These are phyloP conservation scores for Fusarium sororula DNA, from an alignment of 2,329 filamentous ascomycete species.

Conservation along the genomic window DNA sequence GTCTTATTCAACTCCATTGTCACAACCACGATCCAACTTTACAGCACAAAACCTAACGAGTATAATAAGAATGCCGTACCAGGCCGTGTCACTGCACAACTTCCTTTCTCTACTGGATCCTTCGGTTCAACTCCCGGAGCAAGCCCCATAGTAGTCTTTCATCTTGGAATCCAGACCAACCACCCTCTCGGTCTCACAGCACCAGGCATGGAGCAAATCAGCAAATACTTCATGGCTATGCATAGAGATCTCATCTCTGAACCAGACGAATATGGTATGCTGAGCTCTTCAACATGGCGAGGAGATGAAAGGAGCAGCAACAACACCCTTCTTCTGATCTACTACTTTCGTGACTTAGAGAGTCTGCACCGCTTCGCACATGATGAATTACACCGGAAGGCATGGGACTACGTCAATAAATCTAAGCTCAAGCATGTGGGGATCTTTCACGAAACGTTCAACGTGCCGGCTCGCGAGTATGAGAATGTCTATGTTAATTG, in stretches of 20 bases:
- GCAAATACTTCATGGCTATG: conserved; percentile 52
- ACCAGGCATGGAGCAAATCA: conserved; percentile 54
- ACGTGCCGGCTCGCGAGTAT: conserved; percentile 54
- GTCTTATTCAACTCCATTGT: conserved; percentile 45
- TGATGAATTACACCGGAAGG: conserved; percentile 55
- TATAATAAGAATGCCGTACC: conserved; percentile 42
- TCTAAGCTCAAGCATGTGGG: conserved; percentile 52
- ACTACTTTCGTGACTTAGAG: conserved; percentile 61
- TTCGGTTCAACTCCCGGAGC: conserved; percentile 43
- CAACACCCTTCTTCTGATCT: conserved; percentile 55
- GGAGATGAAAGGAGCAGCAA: conserved; percentile 49
- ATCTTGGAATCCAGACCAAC: conserved; percentile 56
- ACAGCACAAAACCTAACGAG: conserved; percentile 29
- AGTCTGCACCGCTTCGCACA: conserved; percentile 63
- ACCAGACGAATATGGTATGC: conserved; percentile 57
- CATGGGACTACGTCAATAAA: conserved; percentile 60
- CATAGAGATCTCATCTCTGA: conserved; percentile 46
- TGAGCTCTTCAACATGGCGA: conserved; percentile 55
- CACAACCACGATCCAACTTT: conserved; percentile 43
- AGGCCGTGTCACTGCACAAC: conserved; percentile 48
- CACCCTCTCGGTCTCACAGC: conserved; percentile 60
- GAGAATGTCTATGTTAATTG: conserved; percentile 63
- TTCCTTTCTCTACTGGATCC: conserved; percentile 43
- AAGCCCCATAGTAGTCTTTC: conserved; percentile 53
- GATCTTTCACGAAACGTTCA: conserved; percentile 65